These are phyloP conservation scores for Selenicereus undatus DNA, from an alignment of 148 eudicot genomes.

Conservation along the genomic window DNA sequence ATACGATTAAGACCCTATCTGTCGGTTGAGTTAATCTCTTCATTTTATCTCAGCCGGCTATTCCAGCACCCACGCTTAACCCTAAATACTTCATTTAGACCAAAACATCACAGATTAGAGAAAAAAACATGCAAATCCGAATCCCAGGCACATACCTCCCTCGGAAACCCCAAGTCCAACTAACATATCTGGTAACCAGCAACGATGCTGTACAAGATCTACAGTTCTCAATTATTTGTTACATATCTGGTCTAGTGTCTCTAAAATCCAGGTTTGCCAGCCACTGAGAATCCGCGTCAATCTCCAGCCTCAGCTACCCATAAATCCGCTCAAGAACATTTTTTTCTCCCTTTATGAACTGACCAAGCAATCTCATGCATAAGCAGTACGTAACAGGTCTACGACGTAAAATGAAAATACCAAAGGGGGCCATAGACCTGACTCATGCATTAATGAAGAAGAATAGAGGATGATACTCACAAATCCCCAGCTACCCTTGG, in stretches of 20 bases:
- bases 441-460: background rate
- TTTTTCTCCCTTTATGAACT: background rate
- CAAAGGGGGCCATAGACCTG: background rate
- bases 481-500: constrained; percentile 87
- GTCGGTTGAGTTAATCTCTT: too few relatives aligned
- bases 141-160: background rate
- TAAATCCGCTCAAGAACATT: background rate
- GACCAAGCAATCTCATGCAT: background rate
- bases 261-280: too few relatives aligned
- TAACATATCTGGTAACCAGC: background rate
- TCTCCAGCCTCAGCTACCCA: background rate
- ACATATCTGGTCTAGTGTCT: too few relatives aligned
- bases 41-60: too few relatives aligned
- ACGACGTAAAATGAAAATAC: background rate
- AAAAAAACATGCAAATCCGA: background rate
- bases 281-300: too few relatives aligned
- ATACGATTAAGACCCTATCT: background rate
- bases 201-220: too few relatives aligned
- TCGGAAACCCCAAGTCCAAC: background rate
- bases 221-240: too few relatives aligned
- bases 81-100: background rate
- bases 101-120: too few relatives aligned
- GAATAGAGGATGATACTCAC: constrained; percentile 42
- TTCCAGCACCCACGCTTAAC: background rate
- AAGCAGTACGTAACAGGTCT: background rate